Conservation (phyloP, 192 early-diverging fungal species). For the Diversispora eburnea region DNA sequence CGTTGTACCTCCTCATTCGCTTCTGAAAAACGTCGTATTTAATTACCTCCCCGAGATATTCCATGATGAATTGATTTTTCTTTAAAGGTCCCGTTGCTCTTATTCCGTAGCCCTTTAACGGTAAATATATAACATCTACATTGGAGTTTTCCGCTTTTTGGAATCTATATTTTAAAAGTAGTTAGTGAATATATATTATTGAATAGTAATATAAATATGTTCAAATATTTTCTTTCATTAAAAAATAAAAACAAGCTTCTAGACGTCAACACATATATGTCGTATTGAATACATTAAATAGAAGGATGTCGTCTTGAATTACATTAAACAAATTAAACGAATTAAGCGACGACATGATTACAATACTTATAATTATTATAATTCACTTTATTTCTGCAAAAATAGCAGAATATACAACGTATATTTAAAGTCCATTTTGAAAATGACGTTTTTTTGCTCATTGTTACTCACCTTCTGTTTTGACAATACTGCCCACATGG, state of each 20-base stretch:
- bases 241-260: too few relatives aligned
- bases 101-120: constrained; percentile 93
- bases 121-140: constrained; percentile 85
- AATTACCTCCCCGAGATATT: constrained; percentile 97
- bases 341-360: too few relatives aligned
- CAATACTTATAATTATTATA: too few relatives aligned
- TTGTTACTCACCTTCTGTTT: constrained; percentile 66
- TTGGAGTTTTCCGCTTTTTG: constrained; percentile 79
- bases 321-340: too few relatives aligned
- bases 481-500: constrained; percentile 83
- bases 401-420: neutral
- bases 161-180: constrained; percentile 53
- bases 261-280: too few relatives aligned
- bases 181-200: neutral
- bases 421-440: neutral
- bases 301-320: too few relatives aligned
- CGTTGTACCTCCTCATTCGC: constrained; percentile 76
- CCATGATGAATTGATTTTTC: constrained; percentile 87
- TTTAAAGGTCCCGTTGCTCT: constrained; percentile 60
- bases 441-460: neutral
- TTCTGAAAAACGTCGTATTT: constrained; percentile 76
- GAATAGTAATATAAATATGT: neutral
- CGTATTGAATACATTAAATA: too few relatives aligned
- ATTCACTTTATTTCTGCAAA: neutral
- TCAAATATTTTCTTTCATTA: neutral